These are phyloP conservation scores for Mycocentrospora acerina DNA, from an alignment of 2,329 filamentous ascomycete genomes.

Conservation along the genomic window DNA sequence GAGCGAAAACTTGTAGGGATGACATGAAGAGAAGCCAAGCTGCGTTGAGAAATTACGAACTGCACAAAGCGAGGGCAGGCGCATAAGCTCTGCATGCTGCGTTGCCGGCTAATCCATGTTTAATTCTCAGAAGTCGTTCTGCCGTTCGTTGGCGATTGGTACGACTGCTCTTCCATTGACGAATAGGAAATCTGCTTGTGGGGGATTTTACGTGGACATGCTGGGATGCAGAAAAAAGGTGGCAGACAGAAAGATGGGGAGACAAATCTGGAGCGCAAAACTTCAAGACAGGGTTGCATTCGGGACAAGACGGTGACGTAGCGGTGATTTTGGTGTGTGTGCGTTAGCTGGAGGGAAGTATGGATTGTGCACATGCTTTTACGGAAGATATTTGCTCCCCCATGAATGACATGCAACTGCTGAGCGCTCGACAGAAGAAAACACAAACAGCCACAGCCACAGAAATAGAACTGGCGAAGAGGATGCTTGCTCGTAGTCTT, in stretches of 20 bases:
- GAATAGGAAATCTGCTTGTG: neutral
- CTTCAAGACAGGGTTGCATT: conserved; percentile 6
- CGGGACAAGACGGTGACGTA: conserved; percentile 4
- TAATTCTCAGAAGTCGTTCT: too few species aligned
- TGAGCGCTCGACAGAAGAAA: neutral
- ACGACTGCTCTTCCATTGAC: neutral
- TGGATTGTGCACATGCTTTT: too few species aligned
- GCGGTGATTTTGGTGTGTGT: conserved; percentile 6
- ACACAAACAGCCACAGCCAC: neutral
- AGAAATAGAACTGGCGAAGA: neutral
- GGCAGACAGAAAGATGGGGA: conserved; percentile 9
- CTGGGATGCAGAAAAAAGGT: neutral
- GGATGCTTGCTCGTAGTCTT: neutral
- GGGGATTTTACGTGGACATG: neutral
- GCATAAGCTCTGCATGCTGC: too few species aligned
- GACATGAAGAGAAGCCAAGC: too few species aligned
- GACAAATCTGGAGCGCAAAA: conserved; percentile 17
- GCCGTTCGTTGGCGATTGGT: too few species aligned
- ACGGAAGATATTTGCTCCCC: too few species aligned
- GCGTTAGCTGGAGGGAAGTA: neutral
- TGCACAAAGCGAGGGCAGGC: too few species aligned
- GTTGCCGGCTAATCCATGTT: too few species aligned
- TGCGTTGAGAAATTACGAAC: too few species aligned
- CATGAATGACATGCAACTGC: too few species aligned
- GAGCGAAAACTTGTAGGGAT: too few species aligned